Percentiles rank a stretch among this genome's conserved stretches.
phyloP scores from a whole-genome alignment of 805 yeast genomes.

The Cyberlindnera maritima region DNA sequence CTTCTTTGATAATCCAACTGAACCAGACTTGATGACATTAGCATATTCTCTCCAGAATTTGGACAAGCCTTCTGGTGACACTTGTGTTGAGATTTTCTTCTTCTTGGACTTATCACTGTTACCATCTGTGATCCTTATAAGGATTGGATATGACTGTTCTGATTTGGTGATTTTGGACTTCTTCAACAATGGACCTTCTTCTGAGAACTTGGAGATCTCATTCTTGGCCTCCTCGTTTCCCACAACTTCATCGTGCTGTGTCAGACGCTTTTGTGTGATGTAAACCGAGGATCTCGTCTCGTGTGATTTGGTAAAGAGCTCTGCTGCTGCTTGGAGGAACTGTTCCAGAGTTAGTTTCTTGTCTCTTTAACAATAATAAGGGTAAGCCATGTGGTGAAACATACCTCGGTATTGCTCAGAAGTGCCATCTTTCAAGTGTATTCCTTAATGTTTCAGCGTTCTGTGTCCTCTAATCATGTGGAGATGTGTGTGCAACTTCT shows the following conservation, averaged over 20 bases:
- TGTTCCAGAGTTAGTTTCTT: conserved; percentile 3
- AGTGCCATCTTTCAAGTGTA: conserved; percentile 11
- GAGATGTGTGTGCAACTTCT: no score
- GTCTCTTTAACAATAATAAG: no score
- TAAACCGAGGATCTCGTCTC: conserved; percentile 49
- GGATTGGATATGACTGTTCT: conserved; percentile 48
- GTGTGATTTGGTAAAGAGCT: conserved; percentile 33
- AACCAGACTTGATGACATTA: conserved; percentile 64
- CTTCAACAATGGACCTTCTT: conserved; percentile 22
- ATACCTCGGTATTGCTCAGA: conserved; percentile 24
- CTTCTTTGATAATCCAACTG: conserved; percentile 76
- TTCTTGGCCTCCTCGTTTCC: conserved; percentile 21
- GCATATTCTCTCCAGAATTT: conserved; percentile 77
- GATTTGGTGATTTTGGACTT: conserved; percentile 28
- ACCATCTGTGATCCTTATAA: conserved; percentile 69
- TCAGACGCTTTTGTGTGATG: conserved; percentile 55
- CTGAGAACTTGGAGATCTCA: conserved; percentile 25
- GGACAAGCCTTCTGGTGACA: conserved; percentile 57
- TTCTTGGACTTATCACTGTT: conserved; percentile 46
- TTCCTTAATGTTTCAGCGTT: neutral
- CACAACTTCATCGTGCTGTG: conserved; percentile 29
- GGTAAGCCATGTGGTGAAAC: no score
- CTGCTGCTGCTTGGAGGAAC: conserved; percentile 27
- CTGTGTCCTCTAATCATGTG: neutral
- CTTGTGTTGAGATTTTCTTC: conserved; percentile 69